These are phyloP conservation scores for Clavariopsis aquatica DNA, from an alignment of 495 filamentous ascomycete species.

Conservation along the genomic window DNA sequence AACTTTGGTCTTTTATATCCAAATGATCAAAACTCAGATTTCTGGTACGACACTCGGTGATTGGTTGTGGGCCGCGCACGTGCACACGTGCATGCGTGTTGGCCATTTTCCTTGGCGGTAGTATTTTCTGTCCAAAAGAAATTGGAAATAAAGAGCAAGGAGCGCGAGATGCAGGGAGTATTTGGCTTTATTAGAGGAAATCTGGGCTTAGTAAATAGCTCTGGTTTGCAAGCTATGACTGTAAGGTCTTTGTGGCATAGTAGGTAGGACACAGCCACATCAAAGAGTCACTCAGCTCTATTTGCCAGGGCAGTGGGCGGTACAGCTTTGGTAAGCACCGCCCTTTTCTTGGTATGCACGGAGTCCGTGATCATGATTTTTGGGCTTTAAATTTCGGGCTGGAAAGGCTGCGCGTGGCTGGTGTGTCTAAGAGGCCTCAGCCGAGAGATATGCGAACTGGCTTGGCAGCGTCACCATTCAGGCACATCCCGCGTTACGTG, in stretches of 20 bases:
- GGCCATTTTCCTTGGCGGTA: slow-evolving; percentile 3
- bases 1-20: slow-evolving; percentile 9
- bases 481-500: not conserved
- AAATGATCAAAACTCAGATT: too few species aligned
- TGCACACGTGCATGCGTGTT: slow-evolving; percentile 34
- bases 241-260: slow-evolving; percentile 7
- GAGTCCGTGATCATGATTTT: too few species aligned
- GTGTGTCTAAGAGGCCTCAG: too few species aligned
- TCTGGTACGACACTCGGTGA: too few species aligned
- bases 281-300: slow-evolving; percentile 30
- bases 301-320: slow-evolving; percentile 30
- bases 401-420: not conserved
- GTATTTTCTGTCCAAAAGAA: not conserved
- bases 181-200: not conserved
- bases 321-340: not conserved
- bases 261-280: slow-evolving; percentile 33
- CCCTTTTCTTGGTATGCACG: slow-evolving; percentile 5
- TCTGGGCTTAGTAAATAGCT: too few species aligned
- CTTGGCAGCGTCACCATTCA: slow-evolving; percentile 31
- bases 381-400: not conserved
- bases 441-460: not conserved
- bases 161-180: not conserved
- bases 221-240: too few species aligned
- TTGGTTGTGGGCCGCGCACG: slow-evolving; percentile 19
- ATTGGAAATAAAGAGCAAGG: not conserved